phyloP scores from a whole-genome alignment of 73 alveolate species.

The Paramecium bursaria region DNA sequence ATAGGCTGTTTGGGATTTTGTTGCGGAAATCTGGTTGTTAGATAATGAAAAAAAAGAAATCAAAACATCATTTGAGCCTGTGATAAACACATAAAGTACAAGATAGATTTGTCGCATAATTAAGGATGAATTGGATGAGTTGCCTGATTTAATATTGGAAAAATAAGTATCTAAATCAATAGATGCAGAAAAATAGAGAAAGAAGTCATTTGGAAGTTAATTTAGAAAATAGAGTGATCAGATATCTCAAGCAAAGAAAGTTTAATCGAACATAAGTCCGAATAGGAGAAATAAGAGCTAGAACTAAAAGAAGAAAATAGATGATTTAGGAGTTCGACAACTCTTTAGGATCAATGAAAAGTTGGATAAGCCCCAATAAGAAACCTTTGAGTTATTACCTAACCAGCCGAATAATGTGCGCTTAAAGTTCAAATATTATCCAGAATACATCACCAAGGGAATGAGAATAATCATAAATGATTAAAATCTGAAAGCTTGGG shows the following conservation, averaged over 20 bases:
- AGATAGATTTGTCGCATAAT: conserved; percentile 88
- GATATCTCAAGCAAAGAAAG: neutral
- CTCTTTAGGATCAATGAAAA: conserved; percentile 34
- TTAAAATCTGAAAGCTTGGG: conserved; percentile 9
- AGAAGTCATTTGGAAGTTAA: neutral
- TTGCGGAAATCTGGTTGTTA: conserved; percentile 89
- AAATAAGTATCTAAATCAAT: conserved; percentile 32
- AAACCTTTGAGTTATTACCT: conserved; percentile 3
- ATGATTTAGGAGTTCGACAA: too few species aligned
- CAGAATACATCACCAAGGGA: conserved; percentile 29
- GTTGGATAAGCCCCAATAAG: conserved; percentile 9
- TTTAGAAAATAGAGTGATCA: conserved; percentile 49
- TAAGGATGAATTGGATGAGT: conserved; percentile 11
- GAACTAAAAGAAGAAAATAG: conserved; percentile 12
- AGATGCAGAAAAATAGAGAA: neutral
- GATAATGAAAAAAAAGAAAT: conserved; percentile 76
- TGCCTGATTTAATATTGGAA: neutral
- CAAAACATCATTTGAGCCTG: conserved; percentile 86
- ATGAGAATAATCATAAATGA: conserved; percentile 48
- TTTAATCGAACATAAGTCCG: too few species aligned
- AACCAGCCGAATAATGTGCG: neutral
- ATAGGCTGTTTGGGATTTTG: conserved; percentile 86
- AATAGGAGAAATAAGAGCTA: neutral
- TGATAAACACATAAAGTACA: conserved; percentile 82
- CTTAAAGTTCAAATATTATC: conserved; percentile 43